These are phyloP conservation scores for Yueomyces sp. DNA, from an alignment of 805 yeast genomes.

Conservation along the genomic window DNA sequence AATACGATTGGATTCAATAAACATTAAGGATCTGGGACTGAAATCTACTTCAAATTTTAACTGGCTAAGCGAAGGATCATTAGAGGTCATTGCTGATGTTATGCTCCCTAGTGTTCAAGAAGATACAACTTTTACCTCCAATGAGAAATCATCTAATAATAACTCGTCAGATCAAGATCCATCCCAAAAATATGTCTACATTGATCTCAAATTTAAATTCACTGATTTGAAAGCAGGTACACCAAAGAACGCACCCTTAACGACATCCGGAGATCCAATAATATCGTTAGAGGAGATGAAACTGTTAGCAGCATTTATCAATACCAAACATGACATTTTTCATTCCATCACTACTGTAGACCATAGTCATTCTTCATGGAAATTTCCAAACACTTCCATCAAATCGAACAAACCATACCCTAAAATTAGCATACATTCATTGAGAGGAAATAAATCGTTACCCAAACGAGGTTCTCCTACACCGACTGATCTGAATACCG, in stretches of 20 bases:
- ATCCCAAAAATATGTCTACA: conserved; percentile 41
- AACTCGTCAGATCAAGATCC: background rate
- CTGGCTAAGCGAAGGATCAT: conserved; percentile 62
- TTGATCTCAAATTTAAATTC: conserved; percentile 54
- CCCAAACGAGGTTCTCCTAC: conserved; percentile 5
- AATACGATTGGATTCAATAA: conserved; percentile 28
- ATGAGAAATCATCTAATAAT: conserved; percentile 5
- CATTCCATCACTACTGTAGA: conserved; percentile 3
- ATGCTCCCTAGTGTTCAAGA: conserved; percentile 47
- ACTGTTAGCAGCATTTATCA: conserved; percentile 39
- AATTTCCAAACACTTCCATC: conserved; percentile 18
- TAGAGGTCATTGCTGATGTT: conserved; percentile 58
- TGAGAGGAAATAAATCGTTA: conserved; percentile 1
- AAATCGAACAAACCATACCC: conserved; percentile 16
- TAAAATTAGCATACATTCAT: conserved; percentile 13
- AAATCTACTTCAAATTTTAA: conserved; percentile 34
- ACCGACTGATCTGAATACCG: conserved; percentile 1
- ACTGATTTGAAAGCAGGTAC: conserved; percentile 45
- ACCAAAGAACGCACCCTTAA: conserved; percentile 35
- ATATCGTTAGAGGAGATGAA: conserved; percentile 45
- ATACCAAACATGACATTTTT: conserved; percentile 2
- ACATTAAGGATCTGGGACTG: conserved; percentile 26
- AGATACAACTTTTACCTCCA: background rate
- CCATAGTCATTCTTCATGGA: conserved; percentile 14
- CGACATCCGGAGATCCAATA: conserved; percentile 43